These are phyloP conservation scores for Pichia sp. DNA, from an alignment of 1,139 yeast genomes.

Conservation along the genomic window DNA sequence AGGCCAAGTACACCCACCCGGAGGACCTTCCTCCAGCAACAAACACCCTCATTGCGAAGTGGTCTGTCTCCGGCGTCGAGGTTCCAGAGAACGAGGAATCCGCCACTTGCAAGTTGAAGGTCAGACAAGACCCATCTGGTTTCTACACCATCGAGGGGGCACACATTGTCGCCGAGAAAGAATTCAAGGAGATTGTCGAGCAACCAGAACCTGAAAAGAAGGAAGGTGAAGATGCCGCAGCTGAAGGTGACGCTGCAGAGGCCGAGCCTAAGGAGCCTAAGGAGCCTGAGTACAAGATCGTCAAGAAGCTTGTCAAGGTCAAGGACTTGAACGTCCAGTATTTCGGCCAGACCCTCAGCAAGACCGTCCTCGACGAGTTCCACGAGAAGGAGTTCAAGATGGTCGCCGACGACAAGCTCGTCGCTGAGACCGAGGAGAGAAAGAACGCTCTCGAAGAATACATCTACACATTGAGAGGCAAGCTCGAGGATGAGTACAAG, in stretches of 20 bases:
- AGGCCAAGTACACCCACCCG: slow-evolving; percentile 80
- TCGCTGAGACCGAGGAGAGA: slow-evolving; percentile 97
- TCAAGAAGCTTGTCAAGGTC: slow-evolving; percentile 92
- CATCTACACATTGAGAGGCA: slow-evolving; percentile 95
- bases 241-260: slow-evolving; percentile 61
- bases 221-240: slow-evolving; percentile 20
- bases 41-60: slow-evolving; percentile 66
- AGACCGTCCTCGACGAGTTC: slow-evolving; percentile 50
- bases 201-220: slow-evolving; percentile 51
- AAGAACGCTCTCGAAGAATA: slow-evolving; percentile 98
- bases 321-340: slow-evolving; percentile 63
- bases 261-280: slow-evolving; percentile 26
- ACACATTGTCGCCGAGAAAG: slow-evolving; percentile 87
- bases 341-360: slow-evolving; percentile 64
- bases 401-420: slow-evolving; percentile 89
- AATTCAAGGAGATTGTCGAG: slow-evolving; percentile 78
- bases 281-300: slow-evolving; percentile 86
- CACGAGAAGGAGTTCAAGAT: slow-evolving; percentile 82
- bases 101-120: slow-evolving; percentile 85
- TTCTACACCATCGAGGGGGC: slow-evolving; percentile 92
- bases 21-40: slow-evolving; percentile 70
- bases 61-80: slow-evolving; percentile 84
- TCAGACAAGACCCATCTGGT: slow-evolving; percentile 96
- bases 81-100: slow-evolving; percentile 72
- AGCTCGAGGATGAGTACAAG: slow-evolving; percentile 87